Percentiles rank a stretch among this genome's conserved stretches.
Evolutionary conservation across 768 basidiomycete species (phyloP).

Genomic region (Mycena galericulata): DNA sequence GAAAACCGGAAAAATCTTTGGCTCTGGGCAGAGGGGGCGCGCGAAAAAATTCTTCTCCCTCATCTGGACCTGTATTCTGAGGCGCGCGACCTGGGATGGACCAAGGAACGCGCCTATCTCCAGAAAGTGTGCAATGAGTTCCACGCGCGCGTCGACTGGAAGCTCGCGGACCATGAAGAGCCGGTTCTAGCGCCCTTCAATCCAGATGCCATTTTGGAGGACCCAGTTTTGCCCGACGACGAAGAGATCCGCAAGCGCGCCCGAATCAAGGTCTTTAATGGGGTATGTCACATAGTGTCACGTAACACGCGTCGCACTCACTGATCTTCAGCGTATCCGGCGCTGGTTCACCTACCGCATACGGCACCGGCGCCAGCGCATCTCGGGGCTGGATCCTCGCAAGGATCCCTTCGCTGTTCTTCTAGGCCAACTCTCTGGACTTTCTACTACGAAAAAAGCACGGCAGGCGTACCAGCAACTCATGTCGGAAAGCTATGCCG

Average conservation of each 20-base stretch:
- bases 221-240: neutral
- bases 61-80: neutral
- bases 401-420: neutral
- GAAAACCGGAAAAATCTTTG: neutral
- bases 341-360: slow-evolving; percentile 3
- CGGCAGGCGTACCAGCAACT: slow-evolving; percentile 1
- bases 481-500: neutral
- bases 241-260: neutral
- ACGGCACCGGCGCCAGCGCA: neutral
- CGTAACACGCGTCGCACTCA: neutral
- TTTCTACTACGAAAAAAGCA: neutral
- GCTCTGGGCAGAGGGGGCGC: slow-evolving; percentile 6
- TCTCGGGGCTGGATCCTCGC: neutral
- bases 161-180: neutral
- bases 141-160: slow-evolving; percentile 6
- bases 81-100: neutral
- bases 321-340: neutral
- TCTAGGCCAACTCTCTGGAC: neutral
- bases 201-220: neutral
- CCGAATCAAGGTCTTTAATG: neutral
- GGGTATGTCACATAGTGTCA: slow-evolving; percentile 10
- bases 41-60: neutral
- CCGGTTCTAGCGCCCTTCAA: neutral
- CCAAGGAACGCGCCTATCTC: neutral
- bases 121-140: slow-evolving; percentile 19